Conservation (phyloP, 2,329 filamentous ascomycete species). For the Penicillium janthinellum region DNA sequence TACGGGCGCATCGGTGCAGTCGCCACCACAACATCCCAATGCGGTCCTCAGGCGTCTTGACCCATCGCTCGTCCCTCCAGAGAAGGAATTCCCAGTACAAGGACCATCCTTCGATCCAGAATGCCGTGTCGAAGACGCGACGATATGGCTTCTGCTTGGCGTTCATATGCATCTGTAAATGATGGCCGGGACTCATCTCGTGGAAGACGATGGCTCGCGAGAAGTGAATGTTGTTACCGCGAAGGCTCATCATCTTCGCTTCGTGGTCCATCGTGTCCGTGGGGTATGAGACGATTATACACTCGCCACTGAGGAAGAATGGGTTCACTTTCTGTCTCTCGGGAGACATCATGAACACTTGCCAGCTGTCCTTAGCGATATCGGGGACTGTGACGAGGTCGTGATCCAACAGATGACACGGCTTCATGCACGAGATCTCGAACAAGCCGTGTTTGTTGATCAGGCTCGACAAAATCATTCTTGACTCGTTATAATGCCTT, state of each 20-base stretch:
- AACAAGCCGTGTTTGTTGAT: constrained; percentile 57
- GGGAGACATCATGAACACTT: constrained; percentile 60
- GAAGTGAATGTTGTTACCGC: constrained; percentile 62
- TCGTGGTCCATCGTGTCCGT: constrained; percentile 38
- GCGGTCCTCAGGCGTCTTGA: constrained; percentile 53
- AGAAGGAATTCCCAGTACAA: constrained; percentile 64
- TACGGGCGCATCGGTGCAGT: constrained; percentile 63
- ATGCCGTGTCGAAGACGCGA: constrained; percentile 57
- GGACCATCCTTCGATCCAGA: constrained; percentile 64
- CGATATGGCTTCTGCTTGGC: constrained; percentile 54
- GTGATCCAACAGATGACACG: constrained; percentile 55
- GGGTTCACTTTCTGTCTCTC: constrained; percentile 58
- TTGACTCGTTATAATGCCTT: constrained; percentile 60
- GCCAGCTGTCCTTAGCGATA: constrained; percentile 57
- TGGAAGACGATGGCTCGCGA: constrained; percentile 62
- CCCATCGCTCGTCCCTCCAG: constrained; percentile 58
- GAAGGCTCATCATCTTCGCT: constrained; percentile 62
- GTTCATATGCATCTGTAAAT: constrained; percentile 52
- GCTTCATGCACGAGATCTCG: constrained; percentile 55
- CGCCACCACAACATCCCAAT: constrained; percentile 64
- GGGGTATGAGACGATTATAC: constrained; percentile 61
- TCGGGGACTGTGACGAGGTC: constrained; percentile 59
- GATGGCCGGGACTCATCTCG: constrained; percentile 59
- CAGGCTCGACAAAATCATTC: constrained; percentile 56
- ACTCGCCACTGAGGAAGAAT: constrained; percentile 60